A percentile compares a stretch with the other conserved stretches of the same genome.
Evolutionary conservation across 2,329 filamentous ascomycete genomes (phyloP).

Genomic region (Aspergillus terreus): DNA sequence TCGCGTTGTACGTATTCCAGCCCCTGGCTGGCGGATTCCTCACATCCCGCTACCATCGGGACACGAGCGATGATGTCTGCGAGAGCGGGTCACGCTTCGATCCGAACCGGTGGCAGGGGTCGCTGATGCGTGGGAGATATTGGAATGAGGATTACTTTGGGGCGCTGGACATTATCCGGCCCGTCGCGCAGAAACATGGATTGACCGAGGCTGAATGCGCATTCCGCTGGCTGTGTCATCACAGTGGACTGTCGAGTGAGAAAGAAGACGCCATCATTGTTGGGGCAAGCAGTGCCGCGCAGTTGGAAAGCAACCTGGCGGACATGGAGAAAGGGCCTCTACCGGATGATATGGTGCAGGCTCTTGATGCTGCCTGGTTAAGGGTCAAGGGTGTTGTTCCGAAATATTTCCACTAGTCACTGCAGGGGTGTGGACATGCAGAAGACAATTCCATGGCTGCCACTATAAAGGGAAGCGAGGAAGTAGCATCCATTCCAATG

Average conservation of each 20-base stretch:
- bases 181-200: conserved; percentile 36
- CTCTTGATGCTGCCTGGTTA: conserved; percentile 36
- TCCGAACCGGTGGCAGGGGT: conserved; percentile 39
- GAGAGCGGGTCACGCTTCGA: conserved; percentile 21
- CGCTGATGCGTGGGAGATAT: conserved; percentile 35
- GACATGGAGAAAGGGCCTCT: conserved; percentile 37
- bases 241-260: conserved; percentile 33
- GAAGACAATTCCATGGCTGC: no score
- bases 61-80: conserved; percentile 9
- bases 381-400: conserved; percentile 24
- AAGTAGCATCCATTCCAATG: no score
- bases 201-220: conserved; percentile 43
- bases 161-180: conserved; percentile 39
- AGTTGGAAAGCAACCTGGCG: conserved; percentile 36
- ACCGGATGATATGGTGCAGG: conserved; percentile 38
- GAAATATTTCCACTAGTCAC: conserved; percentile 29
- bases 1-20: conserved; percentile 41
- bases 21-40: conserved; percentile 47
- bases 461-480: no score
- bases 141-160: conserved; percentile 43
- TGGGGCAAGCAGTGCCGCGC: conserved; percentile 32
- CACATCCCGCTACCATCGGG: conserved; percentile 38
- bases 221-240: conserved; percentile 45
- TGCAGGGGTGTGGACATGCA: not conserved
- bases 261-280: conserved; percentile 38